These are phyloP conservation scores for Spinellus fusiger DNA, from an alignment of 192 early-diverging fungal genomes.

Conservation along the genomic window DNA sequence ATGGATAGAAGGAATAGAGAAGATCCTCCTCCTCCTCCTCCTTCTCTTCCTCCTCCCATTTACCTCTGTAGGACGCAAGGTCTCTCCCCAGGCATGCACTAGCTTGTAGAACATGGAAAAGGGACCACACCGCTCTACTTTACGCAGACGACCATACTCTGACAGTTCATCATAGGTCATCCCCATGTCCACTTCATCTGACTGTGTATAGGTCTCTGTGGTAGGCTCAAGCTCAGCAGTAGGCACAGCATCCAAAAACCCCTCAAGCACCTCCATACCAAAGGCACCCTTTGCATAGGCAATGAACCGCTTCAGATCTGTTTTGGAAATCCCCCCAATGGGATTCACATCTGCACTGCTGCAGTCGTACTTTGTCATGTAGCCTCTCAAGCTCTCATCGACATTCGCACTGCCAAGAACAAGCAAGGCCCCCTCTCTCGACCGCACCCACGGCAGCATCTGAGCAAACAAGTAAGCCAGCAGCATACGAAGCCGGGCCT, in stretches of 20 bases:
- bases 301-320: slow-evolving; percentile 82
- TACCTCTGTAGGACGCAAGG: slow-evolving; percentile 58
- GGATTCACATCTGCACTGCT: slow-evolving; percentile 96
- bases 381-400: slow-evolving; percentile 94
- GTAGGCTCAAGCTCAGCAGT: slow-evolving; percentile 96
- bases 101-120: slow-evolving; percentile 92
- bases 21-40: background rate
- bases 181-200: slow-evolving; percentile 96
- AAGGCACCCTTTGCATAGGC: slow-evolving; percentile 58
- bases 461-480: slow-evolving; percentile 93
- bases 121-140: slow-evolving; percentile 83
- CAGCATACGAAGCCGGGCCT: slow-evolving; percentile 93
- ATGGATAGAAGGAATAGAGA: too few relatives aligned
- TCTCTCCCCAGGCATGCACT: slow-evolving; percentile 69
- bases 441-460: slow-evolving; percentile 86
- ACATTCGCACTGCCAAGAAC: slow-evolving; percentile 97
- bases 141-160: slow-evolving; percentile 85
- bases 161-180: slow-evolving; percentile 96
- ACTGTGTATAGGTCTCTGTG: slow-evolving; percentile 75
- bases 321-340: slow-evolving; percentile 91
- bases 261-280: slow-evolving; percentile 59
- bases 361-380: slow-evolving; percentile 99
- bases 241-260: slow-evolving; percentile 82
- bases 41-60: background rate
- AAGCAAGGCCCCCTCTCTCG: slow-evolving; percentile 61